Evolutionary conservation across 352 stramenopile species (phyloP), one percentile per base, ranked within the genome.

Genomic region (Halophytophthora polymorphica): DNA sequence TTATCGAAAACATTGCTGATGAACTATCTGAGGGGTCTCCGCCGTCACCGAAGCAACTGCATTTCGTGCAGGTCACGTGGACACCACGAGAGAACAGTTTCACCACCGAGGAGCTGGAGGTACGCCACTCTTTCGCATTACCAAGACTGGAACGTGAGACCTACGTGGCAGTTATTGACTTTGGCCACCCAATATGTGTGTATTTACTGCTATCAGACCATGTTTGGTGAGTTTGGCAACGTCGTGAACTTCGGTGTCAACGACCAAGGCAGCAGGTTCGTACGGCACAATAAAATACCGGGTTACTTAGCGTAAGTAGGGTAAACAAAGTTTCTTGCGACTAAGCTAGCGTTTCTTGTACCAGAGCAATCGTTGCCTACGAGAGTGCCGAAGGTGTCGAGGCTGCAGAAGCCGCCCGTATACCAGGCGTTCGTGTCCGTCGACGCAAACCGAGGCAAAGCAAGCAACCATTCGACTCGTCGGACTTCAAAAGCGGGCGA

Each of bases 41-140:
- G 15, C 14, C 48, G 13, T 19, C 31, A 40, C 23, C 15, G 23
- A 28, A 66, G 31, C 37, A 63, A 33, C 38, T 64, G 14, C 37
- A 77, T 50, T 82, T 64, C 36, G 43, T 77, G 23, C 71, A 83
- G 45, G 57, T 64, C 13, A 61, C 64, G 33, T 83, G 71, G 71
- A 57, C 73, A 41, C 7, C 39, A 18, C n/a, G 45, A 33, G 29
- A 42, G 31, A 17, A 28, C 2, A 37, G 36, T 36, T 54, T 76
- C 31, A 61, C 60, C 14, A 37, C 58, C 34, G 45, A 61, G 39
- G 38, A 61, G 1, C 36, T 81, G 15, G 38, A 69, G 50, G 71
- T 77, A 53, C 17, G 43, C 19, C 4, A n/a, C 17, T 31, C 19
- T 21, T 23, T 29, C 23, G 12, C 43, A 5, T 50, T 44, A 15